Conservation (phyloP, 2,329 filamentous ascomycete genomes). For the Talaromyces atroroseus region DNA sequence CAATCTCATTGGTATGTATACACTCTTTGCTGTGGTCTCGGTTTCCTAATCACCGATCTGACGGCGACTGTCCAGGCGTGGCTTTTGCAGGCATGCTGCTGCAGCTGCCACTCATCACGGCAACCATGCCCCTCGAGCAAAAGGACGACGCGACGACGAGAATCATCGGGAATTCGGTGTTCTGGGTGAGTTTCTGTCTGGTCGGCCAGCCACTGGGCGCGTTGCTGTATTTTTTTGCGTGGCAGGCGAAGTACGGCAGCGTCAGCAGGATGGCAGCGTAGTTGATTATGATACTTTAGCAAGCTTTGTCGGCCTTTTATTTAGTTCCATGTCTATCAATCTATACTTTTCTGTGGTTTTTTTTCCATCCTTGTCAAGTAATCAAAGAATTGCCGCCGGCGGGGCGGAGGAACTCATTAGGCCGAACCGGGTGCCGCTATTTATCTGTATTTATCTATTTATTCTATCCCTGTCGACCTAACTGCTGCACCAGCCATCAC, state of each 20-base stretch:
- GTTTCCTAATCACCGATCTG: not conserved
- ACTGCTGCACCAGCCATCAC: no score
- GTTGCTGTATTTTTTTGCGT: constrained; percentile 93
- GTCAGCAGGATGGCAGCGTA: constrained; percentile 46
- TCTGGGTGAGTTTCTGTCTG: constrained; percentile 94
- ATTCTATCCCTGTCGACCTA: no score
- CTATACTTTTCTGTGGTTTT: not conserved
- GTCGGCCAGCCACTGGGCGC: constrained; percentile 92
- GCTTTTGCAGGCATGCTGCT: constrained; percentile 92
- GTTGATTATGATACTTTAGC: not conserved
- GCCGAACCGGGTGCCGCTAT: no score
- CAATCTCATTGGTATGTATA: constrained; percentile 69
- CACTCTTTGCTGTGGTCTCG: not conserved
- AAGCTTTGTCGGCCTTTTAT: not conserved
- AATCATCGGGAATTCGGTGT: constrained; percentile 84
- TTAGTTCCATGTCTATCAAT: not conserved
- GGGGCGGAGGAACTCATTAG: no score
- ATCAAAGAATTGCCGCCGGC: no score
- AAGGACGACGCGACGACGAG: constrained; percentile 70
- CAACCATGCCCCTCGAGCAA: constrained; percentile 75
- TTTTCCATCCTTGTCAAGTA: no score
- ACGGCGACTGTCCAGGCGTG: constrained; percentile 54
- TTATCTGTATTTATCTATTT: no score
- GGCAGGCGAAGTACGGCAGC: constrained; percentile 95
- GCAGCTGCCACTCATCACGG: constrained; percentile 78